Evolutionary conservation across 2,329 filamentous ascomycete species (phyloP).

Genomic region (Aureobasidium sp.): DNA sequence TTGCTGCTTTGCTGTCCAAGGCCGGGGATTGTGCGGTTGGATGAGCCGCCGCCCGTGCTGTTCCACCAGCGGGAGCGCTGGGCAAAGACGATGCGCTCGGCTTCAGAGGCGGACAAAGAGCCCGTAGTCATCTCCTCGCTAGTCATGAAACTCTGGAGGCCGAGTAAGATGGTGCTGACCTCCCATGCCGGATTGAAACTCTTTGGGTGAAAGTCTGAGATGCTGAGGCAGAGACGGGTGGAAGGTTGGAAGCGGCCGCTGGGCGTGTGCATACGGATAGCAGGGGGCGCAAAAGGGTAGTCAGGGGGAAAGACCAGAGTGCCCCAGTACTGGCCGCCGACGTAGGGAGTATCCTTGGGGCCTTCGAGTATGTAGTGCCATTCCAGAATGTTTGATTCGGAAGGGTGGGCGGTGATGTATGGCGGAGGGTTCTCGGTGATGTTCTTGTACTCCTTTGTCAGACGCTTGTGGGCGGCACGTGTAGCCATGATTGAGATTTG

Average conservation of each 20-base stretch:
- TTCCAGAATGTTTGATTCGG: conserved; percentile 29
- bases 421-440: conserved; percentile 28
- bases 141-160: conserved; percentile 94
- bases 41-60: conserved; percentile 77
- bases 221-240: conserved; percentile 85
- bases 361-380: conserved; percentile 68
- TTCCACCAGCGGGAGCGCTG: conserved; percentile 90
- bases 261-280: conserved; percentile 98
- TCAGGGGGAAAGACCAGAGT: conserved; percentile 91
- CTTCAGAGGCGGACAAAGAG: conserved; percentile 66
- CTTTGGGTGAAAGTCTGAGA: conserved; percentile 95
- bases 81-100: conserved; percentile 71
- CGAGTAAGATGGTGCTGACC: conserved; percentile 91
- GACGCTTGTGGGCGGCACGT: conserved; percentile 31
- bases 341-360: conserved; percentile 86
- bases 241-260: conserved; percentile 91
- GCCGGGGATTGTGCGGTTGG: conserved; percentile 40
- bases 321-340: conserved; percentile 95
- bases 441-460: conserved; percentile 30
- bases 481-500: conserved; percentile 27
- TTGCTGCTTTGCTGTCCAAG: conserved; percentile 39
- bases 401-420: conserved; percentile 28
- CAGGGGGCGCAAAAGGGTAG: conserved; percentile 93
- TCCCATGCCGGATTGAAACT: conserved; percentile 99
- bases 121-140: conserved; percentile 98